Evolutionary conservation across 2,329 filamentous ascomycete species (phyloP), one percentile per base, ranked within the genome.

Genomic region (Alternaria sp.): DNA sequence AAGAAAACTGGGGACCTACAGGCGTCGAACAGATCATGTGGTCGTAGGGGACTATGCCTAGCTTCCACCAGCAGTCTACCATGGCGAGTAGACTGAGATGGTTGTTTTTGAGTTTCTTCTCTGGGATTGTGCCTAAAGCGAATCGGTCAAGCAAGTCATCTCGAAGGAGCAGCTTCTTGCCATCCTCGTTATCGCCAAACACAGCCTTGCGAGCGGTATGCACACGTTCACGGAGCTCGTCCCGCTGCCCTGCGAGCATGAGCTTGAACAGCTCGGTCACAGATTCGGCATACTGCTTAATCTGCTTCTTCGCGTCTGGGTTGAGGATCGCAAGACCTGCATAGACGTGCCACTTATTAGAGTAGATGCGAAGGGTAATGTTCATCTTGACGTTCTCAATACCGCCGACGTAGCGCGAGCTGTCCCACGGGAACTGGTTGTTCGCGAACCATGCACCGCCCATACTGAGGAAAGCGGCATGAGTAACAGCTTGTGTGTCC

Each of bases 301-400:
- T 98, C 82, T 99, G 96, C 79, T 91, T 87, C 79, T 91, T 92
- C 4, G 96, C 96, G 62, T 93, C 91, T 0, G 96, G 96, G 79
- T 99, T 99, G 62, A 99, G 87, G 76, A 99, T 99, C 11, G 96
- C 96, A 9, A 99, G 90, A 0, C 96, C 96, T 19, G 96, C 96
- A 80, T 99, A 99, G 61, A 99, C 96, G 83, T 99, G 96, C 96
- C 96, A 99, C 81, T 98, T 99, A 81, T 97, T 97, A 63, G 91
- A 90, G 83, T 98, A 99, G 82, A 99, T 98, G 72, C 96, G 93
- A 69, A 99, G 85, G 71, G 93, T 98, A 71, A 98, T 90, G 83
- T 99, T 99, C 84, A 98, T 97, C 83, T 99, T 99, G 73, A 98
- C 95, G 80, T 99, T 99, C 81, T 99, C 96, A 74, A 99, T 97